These are phyloP conservation scores for Aspergillus fischeri DNA, from an alignment of 2,329 filamentous ascomycete species.

Conservation along the genomic window DNA sequence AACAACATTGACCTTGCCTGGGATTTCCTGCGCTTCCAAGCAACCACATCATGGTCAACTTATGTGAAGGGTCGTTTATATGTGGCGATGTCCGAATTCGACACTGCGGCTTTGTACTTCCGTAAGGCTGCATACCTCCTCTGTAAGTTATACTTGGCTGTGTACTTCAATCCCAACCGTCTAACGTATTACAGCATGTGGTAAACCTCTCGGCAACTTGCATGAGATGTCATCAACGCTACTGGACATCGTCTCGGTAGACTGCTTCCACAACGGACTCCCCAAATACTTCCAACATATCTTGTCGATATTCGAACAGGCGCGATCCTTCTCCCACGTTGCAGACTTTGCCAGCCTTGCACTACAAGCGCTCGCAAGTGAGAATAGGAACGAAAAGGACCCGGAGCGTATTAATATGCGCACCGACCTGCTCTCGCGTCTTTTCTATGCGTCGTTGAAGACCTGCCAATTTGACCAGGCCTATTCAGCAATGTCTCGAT, in stretches of 20 bases:
- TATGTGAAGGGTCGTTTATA: conserved; percentile 83
- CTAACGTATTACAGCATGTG: conserved; percentile 34
- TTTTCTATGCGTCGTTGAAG: conserved; percentile 77
- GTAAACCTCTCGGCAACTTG: conserved; percentile 43
- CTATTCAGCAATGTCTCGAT: conserved; percentile 71
- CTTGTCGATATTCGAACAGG: conserved; percentile 72
- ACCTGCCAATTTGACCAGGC: conserved; percentile 78
- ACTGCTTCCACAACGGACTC: conserved; percentile 65
- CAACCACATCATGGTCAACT: conserved; percentile 55
- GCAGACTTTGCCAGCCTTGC: conserved; percentile 77
- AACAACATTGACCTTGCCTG: conserved; percentile 63
- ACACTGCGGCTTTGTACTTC: conserved; percentile 70
- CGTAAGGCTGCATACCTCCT: conserved; percentile 77
- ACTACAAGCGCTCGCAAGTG: conserved; percentile 56
- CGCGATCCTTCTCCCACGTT: conserved; percentile 72
- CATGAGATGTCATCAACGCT: conserved; percentile 55
- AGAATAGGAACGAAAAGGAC: conserved; percentile 29
- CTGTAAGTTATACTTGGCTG: conserved; percentile 57
- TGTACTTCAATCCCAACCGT: not conserved
- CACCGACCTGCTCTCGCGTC: conserved; percentile 71
- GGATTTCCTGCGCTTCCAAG: conserved; percentile 64
- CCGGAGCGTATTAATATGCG: conserved; percentile 44
- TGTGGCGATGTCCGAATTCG: conserved; percentile 69
- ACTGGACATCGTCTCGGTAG: conserved; percentile 70
- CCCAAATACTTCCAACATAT: conserved; percentile 85